phyloP scores from a whole-genome alignment of 306 rosid genomes.

The Dryas drummondii region DNA sequence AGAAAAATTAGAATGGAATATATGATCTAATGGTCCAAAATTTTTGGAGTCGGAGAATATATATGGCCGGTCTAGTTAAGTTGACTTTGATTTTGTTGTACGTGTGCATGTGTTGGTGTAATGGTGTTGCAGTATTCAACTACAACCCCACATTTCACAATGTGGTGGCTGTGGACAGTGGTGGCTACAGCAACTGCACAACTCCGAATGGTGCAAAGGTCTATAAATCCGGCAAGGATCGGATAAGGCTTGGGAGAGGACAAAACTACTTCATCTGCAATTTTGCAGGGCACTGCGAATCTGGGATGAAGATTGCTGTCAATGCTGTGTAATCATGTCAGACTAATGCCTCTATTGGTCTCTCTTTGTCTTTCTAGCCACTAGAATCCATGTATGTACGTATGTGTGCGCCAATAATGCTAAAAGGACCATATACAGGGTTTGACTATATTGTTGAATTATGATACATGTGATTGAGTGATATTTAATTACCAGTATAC shows the following conservation, averaged over 20 bases:
- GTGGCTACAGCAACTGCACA: slow-evolving; percentile 42
- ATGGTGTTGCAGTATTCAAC: slow-evolving; percentile 47
- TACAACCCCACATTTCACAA: slow-evolving; percentile 51
- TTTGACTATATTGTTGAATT: no score
- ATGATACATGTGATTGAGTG: no score
- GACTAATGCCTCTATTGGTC: no score
- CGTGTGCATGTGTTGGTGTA: no score
- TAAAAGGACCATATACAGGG: no score
- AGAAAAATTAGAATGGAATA: no score
- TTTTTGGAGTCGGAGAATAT: no score
- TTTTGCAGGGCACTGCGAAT: slow-evolving; percentile 55
- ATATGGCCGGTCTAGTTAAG: no score
- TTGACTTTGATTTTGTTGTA: no score
- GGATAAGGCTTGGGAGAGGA: slow-evolving; percentile 46
- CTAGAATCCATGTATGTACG: neutral
- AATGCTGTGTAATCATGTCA: slow-evolving; percentile 32
- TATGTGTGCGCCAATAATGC: neutral
- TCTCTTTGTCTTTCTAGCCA: no score
- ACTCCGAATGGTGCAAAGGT: slow-evolving; percentile 51
- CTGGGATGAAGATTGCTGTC: slow-evolving; percentile 64
- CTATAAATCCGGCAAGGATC: slow-evolving; percentile 51
- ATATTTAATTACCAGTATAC: no score
- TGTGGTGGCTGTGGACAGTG: slow-evolving; percentile 51
- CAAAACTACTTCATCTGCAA: slow-evolving; percentile 59
- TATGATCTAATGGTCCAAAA: no score